These are phyloP conservation scores for Dissoconium aciculare DNA, from an alignment of 2,329 filamentous ascomycete species.

Conservation along the genomic window DNA sequence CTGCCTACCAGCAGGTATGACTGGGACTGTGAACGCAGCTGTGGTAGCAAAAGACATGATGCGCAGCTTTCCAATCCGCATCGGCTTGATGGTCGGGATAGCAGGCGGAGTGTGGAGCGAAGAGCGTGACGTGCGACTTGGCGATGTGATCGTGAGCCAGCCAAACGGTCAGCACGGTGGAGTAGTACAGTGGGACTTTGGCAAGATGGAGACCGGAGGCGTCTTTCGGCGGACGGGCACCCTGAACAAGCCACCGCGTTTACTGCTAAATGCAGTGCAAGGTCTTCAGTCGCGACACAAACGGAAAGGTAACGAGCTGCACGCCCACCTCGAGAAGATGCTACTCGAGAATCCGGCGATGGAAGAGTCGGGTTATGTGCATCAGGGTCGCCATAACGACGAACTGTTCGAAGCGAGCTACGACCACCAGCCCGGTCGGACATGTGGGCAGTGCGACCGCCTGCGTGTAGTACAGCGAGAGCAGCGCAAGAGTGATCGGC, in stretches of 20 bases:
- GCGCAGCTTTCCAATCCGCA: conserved; percentile 8
- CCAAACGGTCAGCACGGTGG: too few species aligned
- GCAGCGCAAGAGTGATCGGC: conserved; percentile 2
- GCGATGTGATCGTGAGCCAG: too few species aligned
- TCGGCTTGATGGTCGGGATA: conserved; percentile 16
- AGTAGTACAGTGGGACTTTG: too few species aligned
- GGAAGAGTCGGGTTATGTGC: conserved; percentile 1
- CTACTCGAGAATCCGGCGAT: too few species aligned
- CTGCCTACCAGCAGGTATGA: conserved; percentile 9
- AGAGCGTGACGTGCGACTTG: conserved; percentile 10
- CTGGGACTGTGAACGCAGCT: conserved; percentile 9
- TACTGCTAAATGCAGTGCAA: too few species aligned
- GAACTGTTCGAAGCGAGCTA: conserved; percentile 3
- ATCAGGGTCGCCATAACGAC: conserved; percentile 2
- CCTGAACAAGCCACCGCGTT: too few species aligned
- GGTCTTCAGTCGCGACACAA: too few species aligned
- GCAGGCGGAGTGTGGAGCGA: conserved; percentile 13
- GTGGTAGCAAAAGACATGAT: conserved; percentile 9
- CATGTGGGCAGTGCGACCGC: too few species aligned
- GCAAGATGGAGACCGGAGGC: too few species aligned
- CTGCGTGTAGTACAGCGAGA: too few species aligned
- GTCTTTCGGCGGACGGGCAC: conserved; percentile 8
- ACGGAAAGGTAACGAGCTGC: conserved; percentile 2
- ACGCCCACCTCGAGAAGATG: conserved; percentile 1
- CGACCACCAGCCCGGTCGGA: too few species aligned